Evolutionary conservation across 148 eudicot species (phyloP).

Genomic region (Persicaria maculosa): DNA sequence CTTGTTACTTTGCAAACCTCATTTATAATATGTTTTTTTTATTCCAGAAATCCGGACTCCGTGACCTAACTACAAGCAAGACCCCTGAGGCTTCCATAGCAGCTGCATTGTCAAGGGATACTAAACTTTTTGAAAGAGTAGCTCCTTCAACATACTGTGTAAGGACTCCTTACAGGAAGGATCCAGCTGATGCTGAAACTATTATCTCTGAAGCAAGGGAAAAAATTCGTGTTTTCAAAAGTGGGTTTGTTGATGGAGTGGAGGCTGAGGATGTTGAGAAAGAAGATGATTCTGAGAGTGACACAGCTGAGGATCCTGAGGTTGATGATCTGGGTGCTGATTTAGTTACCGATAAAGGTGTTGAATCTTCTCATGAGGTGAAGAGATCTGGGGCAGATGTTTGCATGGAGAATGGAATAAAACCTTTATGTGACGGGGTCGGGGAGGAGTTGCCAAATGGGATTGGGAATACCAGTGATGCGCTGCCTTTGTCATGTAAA

Average conservation of each 20-base stretch:
- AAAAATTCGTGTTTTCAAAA: constrained; percentile 51
- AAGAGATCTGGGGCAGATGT: constrained; percentile 20
- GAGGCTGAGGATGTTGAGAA: constrained; percentile 70
- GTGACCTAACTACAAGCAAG: constrained; percentile 91
- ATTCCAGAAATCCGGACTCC: constrained; percentile 78
- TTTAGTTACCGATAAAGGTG: constrained; percentile 30
- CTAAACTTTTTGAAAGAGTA: constrained; percentile 87
- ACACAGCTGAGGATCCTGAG: constrained; percentile 76
- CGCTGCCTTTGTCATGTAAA: constrained; percentile 21
- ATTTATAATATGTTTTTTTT: not conserved
- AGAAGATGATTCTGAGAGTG: constrained; percentile 87
- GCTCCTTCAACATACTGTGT: constrained; percentile 96
- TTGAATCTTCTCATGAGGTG: constrained; percentile 24
- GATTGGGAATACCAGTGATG: constrained; percentile 18
- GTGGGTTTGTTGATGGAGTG: constrained; percentile 52
- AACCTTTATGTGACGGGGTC: constrained; percentile 14
- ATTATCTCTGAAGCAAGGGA: constrained; percentile 68
- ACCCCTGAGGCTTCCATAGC: constrained; percentile 98
- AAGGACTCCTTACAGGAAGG: constrained; percentile 72
- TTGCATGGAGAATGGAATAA: constrained; percentile 26
- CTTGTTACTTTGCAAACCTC: not conserved
- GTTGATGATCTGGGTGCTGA: constrained; percentile 54
- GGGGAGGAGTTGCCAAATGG: constrained; percentile 24
- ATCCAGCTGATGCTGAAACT: constrained; percentile 63
- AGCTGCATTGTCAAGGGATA: constrained; percentile 90